These are phyloP conservation scores for Ceratobasidium theobromae DNA, from an alignment of 1,284 basidiomycete species.

Conservation along the genomic window DNA sequence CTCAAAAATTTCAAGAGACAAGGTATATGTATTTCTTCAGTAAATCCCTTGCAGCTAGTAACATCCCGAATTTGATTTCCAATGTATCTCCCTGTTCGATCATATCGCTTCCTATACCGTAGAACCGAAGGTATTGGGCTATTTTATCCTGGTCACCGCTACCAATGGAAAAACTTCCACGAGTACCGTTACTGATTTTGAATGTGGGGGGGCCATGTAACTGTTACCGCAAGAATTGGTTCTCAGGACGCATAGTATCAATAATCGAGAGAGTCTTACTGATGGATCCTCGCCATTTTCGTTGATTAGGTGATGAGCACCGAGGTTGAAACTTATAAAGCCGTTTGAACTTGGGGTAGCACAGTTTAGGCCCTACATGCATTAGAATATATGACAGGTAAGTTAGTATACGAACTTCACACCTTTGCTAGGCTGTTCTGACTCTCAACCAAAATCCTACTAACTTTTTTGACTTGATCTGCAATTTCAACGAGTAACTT, in stretches of 20 bases:
- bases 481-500: not conserved
- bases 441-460: not conserved
- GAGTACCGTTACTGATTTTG: not conserved
- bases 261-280: not conserved
- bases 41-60: not conserved
- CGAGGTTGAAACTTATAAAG: not conserved
- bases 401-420: not conserved
- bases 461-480: not conserved
- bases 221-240: not conserved
- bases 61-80: not conserved
- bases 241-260: not conserved
- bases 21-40: too few relatives aligned
- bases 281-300: not conserved
- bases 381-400: not conserved
- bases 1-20: too few relatives aligned
- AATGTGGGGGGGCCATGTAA: not conserved
- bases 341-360: not conserved
- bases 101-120: not conserved
- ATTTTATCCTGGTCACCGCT: not conserved
- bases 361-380: not conserved
- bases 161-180: not conserved
- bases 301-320: not conserved
- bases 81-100: not conserved
- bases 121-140: not conserved
- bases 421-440: conserved; percentile 1